A percentile compares a stretch with the other conserved stretches of the same genome.
Evolutionary conservation across 352 stramenopile genomes (phyloP).

Genomic region (Chrysophaeum taylorii): DNA sequence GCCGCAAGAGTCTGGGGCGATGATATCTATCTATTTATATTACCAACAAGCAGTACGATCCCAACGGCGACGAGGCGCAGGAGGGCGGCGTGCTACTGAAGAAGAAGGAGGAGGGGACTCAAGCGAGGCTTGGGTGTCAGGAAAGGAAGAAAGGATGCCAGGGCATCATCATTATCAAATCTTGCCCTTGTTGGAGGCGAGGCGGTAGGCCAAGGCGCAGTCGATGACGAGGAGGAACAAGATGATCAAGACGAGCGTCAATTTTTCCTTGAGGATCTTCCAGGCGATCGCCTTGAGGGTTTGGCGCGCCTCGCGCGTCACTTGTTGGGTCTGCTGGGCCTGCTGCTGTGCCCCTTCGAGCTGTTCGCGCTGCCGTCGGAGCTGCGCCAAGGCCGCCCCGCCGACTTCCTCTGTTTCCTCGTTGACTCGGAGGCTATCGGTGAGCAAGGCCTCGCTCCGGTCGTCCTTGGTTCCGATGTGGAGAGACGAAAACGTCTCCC

Average conservation of each 20-base stretch:
- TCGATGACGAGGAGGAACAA: background rate
- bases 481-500: background rate
- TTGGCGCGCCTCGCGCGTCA: background rate
- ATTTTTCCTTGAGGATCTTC: conserved; percentile 8
- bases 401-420: conserved; percentile 13
- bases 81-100: no score
- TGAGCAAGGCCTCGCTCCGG: background rate
- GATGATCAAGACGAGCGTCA: background rate
- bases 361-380: conserved; percentile 5
- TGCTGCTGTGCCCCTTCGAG: background rate
- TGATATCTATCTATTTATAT: no score
- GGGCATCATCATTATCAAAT: background rate
- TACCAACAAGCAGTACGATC: no score
- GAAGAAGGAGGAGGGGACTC: no score
- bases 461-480: background rate
- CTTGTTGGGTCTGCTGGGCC: background rate
- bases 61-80: no score
- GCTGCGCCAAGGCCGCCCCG: background rate
- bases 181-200: background rate
- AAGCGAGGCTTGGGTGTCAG: no score
- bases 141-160: background rate
- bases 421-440: background rate
- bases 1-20: no score
- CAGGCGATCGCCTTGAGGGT: conserved; percentile 3
- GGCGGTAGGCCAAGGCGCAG: conserved; percentile 3